Evolutionary conservation across 768 basidiomycete genomes (phyloP).

Genomic region (Tubosaeta brunneosetosa): DNA sequence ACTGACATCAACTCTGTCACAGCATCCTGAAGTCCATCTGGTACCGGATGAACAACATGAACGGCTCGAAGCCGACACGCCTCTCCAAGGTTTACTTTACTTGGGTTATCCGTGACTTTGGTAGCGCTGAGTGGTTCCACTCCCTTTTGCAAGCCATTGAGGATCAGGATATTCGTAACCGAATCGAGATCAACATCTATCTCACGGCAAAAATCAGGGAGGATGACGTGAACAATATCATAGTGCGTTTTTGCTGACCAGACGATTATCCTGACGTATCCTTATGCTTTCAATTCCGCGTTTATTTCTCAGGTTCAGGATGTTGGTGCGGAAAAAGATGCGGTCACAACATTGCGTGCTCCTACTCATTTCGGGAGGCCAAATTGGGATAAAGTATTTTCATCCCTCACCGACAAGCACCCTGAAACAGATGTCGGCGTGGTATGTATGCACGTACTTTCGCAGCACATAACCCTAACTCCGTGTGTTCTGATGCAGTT

Average conservation of each 20-base stretch:
- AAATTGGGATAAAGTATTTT: constrained; percentile 76
- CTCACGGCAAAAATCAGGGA: constrained; percentile 88
- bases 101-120: constrained; percentile 94
- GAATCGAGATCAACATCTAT: constrained; percentile 93
- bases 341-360: constrained; percentile 81
- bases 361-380: constrained; percentile 93
- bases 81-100: constrained; percentile 91
- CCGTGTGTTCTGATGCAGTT: constrained; percentile 36
- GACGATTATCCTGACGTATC: not conserved
- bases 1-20: constrained; percentile 5
- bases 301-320: constrained; percentile 59
- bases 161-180: constrained; percentile 79
- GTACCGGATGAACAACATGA: constrained; percentile 93
- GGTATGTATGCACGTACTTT: constrained; percentile 32
- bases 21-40: constrained; percentile 88
- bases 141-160: constrained; percentile 89
- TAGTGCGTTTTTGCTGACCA: constrained; percentile 41
- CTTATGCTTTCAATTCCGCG: not conserved
- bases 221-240: constrained; percentile 91
- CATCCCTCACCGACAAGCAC: constrained; percentile 74
- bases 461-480: not conserved
- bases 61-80: constrained; percentile 67
- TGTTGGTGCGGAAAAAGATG: constrained; percentile 89
- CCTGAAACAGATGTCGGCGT: constrained; percentile 88
- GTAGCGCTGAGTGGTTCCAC: constrained; percentile 90